Conservation (phyloP, 2,329 filamentous ascomycete species). For the Chalaropsis thielavioides region DNA sequence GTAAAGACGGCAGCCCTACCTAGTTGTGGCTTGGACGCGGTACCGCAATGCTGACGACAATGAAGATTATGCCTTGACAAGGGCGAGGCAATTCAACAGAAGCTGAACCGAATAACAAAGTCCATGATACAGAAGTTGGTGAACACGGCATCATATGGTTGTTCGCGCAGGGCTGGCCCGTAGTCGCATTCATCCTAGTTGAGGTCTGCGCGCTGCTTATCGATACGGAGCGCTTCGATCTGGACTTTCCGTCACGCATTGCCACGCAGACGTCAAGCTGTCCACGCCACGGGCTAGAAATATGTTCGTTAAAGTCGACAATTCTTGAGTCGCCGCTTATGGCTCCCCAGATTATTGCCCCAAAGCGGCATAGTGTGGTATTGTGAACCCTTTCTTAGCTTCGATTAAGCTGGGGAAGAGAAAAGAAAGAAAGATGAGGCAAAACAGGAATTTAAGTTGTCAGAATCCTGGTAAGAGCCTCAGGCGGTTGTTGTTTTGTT, state of each 20-base stretch:
- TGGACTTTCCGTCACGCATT: not conserved
- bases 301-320: not conserved
- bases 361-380: not conserved
- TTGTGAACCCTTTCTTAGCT: not conserved
- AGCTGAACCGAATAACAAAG: too few relatives aligned
- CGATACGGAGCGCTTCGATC: not conserved
- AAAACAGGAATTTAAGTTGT: not conserved
- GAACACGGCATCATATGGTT: too few relatives aligned
- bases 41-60: not conserved
- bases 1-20: too few relatives aligned
- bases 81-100: too few relatives aligned
- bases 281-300: not conserved
- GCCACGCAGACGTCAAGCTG: too few relatives aligned
- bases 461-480: conserved; percentile 1
- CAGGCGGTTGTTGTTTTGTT: not conserved
- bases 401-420: not conserved
- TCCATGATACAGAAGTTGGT: too few relatives aligned
- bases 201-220: too few relatives aligned
- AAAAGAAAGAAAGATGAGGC: not conserved
- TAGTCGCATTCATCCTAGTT: not conserved
- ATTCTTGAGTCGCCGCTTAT: not conserved
- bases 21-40: not conserved
- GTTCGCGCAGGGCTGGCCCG: not conserved
- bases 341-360: not conserved
- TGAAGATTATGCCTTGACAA: too few relatives aligned